A percentile compares a stretch with the other conserved stretches of the same genome.
Evolutionary conservation across 352 stramenopile genomes (phyloP).

Genomic region (Phytophthora megakarya): DNA sequence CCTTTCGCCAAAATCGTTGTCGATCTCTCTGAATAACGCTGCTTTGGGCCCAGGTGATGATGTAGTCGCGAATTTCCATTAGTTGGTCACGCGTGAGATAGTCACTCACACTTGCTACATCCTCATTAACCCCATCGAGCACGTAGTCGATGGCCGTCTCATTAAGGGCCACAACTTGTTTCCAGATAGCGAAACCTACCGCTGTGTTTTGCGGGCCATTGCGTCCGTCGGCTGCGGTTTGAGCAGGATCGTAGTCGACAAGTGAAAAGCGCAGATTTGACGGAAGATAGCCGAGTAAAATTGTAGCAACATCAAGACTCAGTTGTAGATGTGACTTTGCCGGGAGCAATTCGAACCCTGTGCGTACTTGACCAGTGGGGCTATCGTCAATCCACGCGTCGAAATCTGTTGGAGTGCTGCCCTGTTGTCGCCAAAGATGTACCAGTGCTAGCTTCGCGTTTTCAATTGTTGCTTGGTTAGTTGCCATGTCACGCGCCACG

Average conservation of each 20-base stretch:
- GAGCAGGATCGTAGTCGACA: constrained; percentile 56
- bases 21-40: constrained; percentile 54
- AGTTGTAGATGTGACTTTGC: constrained; percentile 41
- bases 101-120: constrained; percentile 51
- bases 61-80: constrained; percentile 60
- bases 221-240: constrained; percentile 26
- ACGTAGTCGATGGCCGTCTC: constrained; percentile 59
- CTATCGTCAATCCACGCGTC: constrained; percentile 70
- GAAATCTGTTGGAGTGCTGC: constrained; percentile 50
- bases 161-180: constrained; percentile 71
- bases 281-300: constrained; percentile 53
- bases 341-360: constrained; percentile 69
- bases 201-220: constrained; percentile 33
- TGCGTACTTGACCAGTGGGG: constrained; percentile 47
- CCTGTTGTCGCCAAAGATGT: constrained; percentile 50
- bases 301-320: constrained; percentile 58
- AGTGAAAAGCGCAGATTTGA: constrained; percentile 74
- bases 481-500: constrained; percentile 46
- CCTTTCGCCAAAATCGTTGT: constrained; percentile 65
- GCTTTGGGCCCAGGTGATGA: constrained; percentile 58
- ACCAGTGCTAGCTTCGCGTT: constrained; percentile 54
- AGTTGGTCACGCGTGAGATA: constrained; percentile 65
- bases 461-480: constrained; percentile 43
- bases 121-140: constrained; percentile 65
- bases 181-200: constrained; percentile 76